phyloP scores from a whole-genome alignment of 768 basidiomycete species.

The Phaeotremella fagi region DNA sequence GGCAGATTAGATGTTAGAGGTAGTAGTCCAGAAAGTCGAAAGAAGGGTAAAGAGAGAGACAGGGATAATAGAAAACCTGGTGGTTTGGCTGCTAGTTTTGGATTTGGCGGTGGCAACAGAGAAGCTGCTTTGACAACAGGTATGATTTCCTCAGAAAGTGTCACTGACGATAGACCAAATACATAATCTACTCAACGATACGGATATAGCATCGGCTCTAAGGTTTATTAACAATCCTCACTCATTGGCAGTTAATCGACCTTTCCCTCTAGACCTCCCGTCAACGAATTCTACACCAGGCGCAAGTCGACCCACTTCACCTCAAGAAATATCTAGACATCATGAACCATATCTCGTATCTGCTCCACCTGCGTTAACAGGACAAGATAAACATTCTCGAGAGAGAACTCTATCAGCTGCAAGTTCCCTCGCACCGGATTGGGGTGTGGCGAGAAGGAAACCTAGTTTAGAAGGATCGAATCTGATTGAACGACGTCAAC shows the following conservation, averaged over 20 bases:
- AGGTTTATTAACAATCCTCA: slow-evolving; percentile 21
- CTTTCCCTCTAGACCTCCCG: slow-evolving; percentile 1
- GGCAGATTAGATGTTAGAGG: background rate
- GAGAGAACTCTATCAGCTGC: slow-evolving; percentile 15
- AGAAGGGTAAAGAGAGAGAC: slow-evolving; percentile 25
- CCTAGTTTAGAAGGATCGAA: background rate
- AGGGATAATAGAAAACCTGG: background rate
- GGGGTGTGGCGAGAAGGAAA: background rate
- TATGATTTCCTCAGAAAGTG: background rate
- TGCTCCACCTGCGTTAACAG: slow-evolving; percentile 29
- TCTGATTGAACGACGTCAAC: slow-evolving; percentile 1
- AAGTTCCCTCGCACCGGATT: slow-evolving; percentile 8
- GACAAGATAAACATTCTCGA: slow-evolving; percentile 8
- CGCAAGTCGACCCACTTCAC: slow-evolving; percentile 7
- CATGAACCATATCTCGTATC: slow-evolving; percentile 32
- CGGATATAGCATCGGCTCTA: slow-evolving; percentile 30
- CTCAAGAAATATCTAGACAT: slow-evolving; percentile 1
- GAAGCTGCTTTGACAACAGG: slow-evolving; percentile 27
- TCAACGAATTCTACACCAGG: slow-evolving; percentile 12
- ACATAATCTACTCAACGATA: slow-evolving; percentile 25
- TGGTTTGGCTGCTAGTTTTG: slow-evolving; percentile 28
- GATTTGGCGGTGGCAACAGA: slow-evolving; percentile 9
- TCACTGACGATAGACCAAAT: slow-evolving; percentile 29
- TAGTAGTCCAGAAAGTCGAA: slow-evolving; percentile 6
- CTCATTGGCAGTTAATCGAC: slow-evolving; percentile 2